Evolutionary conservation across 2,329 filamentous ascomycete species (phyloP).

Genomic region (Fusarium temperatum): DNA sequence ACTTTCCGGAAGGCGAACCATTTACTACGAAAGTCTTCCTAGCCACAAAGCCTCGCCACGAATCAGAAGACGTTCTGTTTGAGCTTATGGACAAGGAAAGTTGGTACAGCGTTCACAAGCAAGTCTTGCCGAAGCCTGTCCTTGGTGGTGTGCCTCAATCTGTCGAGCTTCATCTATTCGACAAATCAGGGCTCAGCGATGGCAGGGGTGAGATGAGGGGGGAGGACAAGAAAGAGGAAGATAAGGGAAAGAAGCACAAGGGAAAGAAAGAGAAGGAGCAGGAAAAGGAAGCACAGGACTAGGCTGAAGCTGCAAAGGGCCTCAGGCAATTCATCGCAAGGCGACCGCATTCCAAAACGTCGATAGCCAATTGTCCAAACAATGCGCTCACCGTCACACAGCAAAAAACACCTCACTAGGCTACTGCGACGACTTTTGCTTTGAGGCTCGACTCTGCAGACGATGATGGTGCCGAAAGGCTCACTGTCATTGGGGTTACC

Average conservation of each 20-base stretch:
- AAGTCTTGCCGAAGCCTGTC: slow-evolving; percentile 56
- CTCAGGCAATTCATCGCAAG: slow-evolving; percentile 21
- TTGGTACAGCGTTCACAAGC: slow-evolving; percentile 56
- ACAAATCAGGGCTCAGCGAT: slow-evolving; percentile 46
- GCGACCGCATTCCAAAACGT: slow-evolving; percentile 15
- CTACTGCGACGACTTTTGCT: background rate
- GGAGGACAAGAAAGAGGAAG: background rate
- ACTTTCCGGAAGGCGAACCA: slow-evolving; percentile 21
- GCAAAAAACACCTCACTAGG: background rate
- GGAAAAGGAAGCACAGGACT: background rate
- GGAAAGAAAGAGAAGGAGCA: background rate
- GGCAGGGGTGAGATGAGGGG: slow-evolving; percentile 12
- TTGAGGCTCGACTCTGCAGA: slow-evolving; percentile 19
- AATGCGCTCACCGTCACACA: slow-evolving; percentile 19
- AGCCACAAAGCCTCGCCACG: slow-evolving; percentile 65
- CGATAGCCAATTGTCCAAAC: slow-evolving; percentile 31
- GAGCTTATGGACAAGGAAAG: slow-evolving; percentile 55
- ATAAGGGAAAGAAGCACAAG: background rate
- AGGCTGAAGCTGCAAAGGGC: slow-evolving; percentile 20
- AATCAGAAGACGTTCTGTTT: slow-evolving; percentile 61
- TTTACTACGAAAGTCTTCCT: slow-evolving; percentile 58
- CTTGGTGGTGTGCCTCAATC: slow-evolving; percentile 55
- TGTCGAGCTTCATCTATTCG: slow-evolving; percentile 63
- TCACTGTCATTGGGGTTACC: slow-evolving; percentile 39
- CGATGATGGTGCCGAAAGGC: slow-evolving; percentile 5